phyloP scores from a whole-genome alignment of 345 rosid species.

The Hibiscus syriacus region DNA sequence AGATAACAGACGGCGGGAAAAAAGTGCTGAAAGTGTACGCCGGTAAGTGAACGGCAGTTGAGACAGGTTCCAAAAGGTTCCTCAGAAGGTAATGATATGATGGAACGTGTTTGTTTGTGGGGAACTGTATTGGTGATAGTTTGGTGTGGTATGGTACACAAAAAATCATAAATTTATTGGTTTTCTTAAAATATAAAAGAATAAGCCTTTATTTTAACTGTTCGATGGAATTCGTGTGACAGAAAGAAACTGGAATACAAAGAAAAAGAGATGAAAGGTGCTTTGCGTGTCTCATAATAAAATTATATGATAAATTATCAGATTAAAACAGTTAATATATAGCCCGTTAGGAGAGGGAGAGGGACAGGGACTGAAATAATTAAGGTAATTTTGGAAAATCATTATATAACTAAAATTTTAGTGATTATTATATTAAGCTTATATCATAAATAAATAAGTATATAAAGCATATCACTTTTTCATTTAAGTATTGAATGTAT shows the following conservation, averaged over 20 bases:
- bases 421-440: too few species aligned
- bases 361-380: too few species aligned
- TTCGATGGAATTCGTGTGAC: background rate
- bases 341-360: too few species aligned
- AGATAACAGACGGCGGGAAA: background rate
- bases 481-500: too few species aligned
- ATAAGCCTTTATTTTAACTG: background rate
- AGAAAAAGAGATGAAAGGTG: background rate
- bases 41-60: conserved; percentile 13
- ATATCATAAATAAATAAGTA: too few species aligned
- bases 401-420: too few species aligned
- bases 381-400: too few species aligned
- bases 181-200: background rate
- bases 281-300: conserved; percentile 22
- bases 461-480: too few species aligned
- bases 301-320: background rate
- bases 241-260: background rate
- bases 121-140: conserved; percentile 18
- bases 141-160: conserved; percentile 27
- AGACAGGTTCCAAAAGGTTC: conserved; percentile 10
- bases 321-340: background rate
- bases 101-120: conserved; percentile 25
- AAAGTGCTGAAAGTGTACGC: background rate
- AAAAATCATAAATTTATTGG: background rate
- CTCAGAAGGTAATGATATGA: conserved; percentile 13